Evolutionary conservation across 208 protist species (phyloP).

Genomic region (Kentomonas sorsogonicus): DNA sequence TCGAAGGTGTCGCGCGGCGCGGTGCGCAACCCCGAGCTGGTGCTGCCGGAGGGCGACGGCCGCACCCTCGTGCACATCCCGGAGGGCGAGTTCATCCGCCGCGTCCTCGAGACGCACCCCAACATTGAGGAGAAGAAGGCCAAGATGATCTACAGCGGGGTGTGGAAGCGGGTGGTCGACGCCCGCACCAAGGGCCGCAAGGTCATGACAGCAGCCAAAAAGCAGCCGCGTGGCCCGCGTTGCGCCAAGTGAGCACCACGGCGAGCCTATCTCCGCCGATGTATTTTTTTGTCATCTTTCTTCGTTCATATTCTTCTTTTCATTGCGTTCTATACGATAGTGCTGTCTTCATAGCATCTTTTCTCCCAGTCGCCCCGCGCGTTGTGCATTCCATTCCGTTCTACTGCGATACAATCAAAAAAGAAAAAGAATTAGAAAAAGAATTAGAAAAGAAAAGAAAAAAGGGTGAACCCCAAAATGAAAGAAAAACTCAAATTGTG

Average conservation of each 20-base stretch:
- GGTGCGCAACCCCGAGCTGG: slow-evolving; percentile 59
- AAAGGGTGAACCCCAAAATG: too few species aligned
- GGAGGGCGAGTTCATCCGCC: slow-evolving; percentile 82
- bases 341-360: slow-evolving; percentile 11
- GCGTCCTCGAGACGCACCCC: slow-evolving; percentile 54
- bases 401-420: not conserved
- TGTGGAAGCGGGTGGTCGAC: slow-evolving; percentile 87
- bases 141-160: slow-evolving; percentile 81
- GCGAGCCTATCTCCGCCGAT: not conserved
- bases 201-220: slow-evolving; percentile 80
- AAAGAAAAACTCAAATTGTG: too few species aligned
- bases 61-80: slow-evolving; percentile 85
- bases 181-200: slow-evolving; percentile 81
- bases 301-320: slow-evolving; percentile 15
- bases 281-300: slow-evolving; percentile 3
- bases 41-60: slow-evolving; percentile 86
- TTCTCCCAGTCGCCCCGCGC: slow-evolving; percentile 5
- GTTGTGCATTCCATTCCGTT: slow-evolving; percentile 9
- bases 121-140: slow-evolving; percentile 77
- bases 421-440: slow-evolving; percentile 1
- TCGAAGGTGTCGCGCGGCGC: slow-evolving; percentile 42
- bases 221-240: slow-evolving; percentile 37
- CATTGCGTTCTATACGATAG: slow-evolving; percentile 6
- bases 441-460: too few species aligned
- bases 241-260: slow-evolving; percentile 44